These are phyloP conservation scores for Gymnopilus junonius DNA, from an alignment of 768 basidiomycete genomes.

Conservation along the genomic window DNA sequence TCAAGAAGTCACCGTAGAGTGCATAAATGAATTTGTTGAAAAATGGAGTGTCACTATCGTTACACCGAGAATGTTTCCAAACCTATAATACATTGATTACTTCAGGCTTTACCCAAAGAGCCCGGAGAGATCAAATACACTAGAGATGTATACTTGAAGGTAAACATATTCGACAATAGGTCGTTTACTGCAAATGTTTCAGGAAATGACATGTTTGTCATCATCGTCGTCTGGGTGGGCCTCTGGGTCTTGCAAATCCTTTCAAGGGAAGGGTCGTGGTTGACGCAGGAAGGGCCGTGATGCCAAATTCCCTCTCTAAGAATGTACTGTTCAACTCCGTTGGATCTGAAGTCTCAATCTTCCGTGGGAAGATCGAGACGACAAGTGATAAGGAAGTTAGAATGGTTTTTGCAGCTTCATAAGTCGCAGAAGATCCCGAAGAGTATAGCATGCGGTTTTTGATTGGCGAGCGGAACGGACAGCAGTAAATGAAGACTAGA, in stretches of 20 bases:
- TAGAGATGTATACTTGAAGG: no score
- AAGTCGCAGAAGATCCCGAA: constrained; percentile 62
- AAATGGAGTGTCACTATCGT: no score
- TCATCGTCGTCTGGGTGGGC: constrained; percentile 54
- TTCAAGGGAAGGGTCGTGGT: constrained; percentile 33
- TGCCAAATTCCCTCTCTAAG: constrained; percentile 61
- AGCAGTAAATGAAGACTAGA: constrained; percentile 90
- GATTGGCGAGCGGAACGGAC: constrained; percentile 80
- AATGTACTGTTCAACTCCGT: constrained; percentile 68
- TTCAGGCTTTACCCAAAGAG: no score
- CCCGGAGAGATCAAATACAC: no score
- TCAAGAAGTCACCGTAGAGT: no score
- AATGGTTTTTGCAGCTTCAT: constrained; percentile 57
- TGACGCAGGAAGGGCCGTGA: constrained; percentile 20
- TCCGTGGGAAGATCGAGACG: constrained; percentile 53
- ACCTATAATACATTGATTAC: no score
- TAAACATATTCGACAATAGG: not conserved
- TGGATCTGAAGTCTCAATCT: constrained; percentile 85
- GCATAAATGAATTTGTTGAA: no score
- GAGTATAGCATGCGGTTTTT: constrained; percentile 92
- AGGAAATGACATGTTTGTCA: not conserved
- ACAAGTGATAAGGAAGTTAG: constrained; percentile 47
- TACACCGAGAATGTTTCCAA: no score
- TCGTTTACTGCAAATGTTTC: not conserved
- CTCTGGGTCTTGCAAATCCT: constrained; percentile 71